These are phyloP conservation scores for Dictyostelium firmibasis DNA, from an alignment of 78 protist genomes.

Conservation along the genomic window DNA sequence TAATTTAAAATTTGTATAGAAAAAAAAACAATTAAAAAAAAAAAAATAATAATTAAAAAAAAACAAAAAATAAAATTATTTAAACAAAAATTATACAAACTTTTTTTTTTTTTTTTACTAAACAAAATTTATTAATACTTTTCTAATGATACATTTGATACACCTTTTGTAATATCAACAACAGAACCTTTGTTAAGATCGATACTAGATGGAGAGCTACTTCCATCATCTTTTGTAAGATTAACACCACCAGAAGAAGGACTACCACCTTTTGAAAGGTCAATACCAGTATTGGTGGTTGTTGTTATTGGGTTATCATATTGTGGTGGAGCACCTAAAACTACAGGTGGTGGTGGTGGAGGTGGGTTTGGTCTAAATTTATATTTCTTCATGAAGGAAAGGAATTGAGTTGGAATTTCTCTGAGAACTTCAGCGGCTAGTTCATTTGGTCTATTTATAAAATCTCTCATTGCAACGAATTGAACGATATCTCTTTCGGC, in stretches of 20 bases:
- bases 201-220: neutral
- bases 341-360: conserved; percentile 7
- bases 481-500: conserved; percentile 91
- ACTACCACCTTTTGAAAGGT: neutral
- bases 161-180: neutral
- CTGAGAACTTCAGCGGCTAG: conserved; percentile 62
- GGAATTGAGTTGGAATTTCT: conserved; percentile 75
- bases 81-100: no score
- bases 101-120: neutral
- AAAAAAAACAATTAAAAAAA: neutral
- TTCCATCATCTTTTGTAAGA: neutral
- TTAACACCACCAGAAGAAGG: neutral
- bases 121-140: neutral
- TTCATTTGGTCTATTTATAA: neutral
- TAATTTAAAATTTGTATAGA: no score
- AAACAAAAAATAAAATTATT: neutral
- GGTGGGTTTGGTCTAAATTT: conserved; percentile 50
- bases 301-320: neutral
- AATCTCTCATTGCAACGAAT: conserved; percentile 83
- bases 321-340: neutral
- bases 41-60: neutral
- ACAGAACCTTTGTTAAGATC: neutral
- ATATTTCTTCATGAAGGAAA: conserved; percentile 8
- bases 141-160: neutral
- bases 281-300: neutral